Evolutionary conservation across 2,329 filamentous ascomycete genomes (phyloP), one percentile per base, ranked within the genome.

Genomic region (Acephala macrosclerotiorum): DNA sequence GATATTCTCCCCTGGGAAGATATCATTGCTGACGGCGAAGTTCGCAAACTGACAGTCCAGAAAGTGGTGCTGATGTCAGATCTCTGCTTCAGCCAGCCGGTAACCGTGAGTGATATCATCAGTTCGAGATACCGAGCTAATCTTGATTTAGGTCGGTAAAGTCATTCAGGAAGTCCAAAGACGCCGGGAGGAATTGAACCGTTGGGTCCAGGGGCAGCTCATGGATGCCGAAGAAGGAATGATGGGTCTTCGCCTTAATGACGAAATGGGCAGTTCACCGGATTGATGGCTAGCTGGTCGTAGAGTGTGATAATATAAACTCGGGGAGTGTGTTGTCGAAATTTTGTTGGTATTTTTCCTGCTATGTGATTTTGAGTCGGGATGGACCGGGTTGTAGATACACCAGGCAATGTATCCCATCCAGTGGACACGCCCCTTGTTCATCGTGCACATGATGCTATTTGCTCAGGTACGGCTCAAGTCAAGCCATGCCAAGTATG

Each of bases 161-260:
- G 55, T 38, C 12, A 38, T 57, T 20, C n/a, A 2, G 29, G 33
- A 36, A 12, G 16, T 57, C 18, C 26, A 55, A 16, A n/a, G 36
- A 11, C 40, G 35, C 12, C 33, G 45, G 12, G 47, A 63, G 14
- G 33, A 3, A 12, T 22, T 58, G 42, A 35, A 42, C 14, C 22
- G 16, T 12, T 14, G 51, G 18, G 25, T 63, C 9, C 38, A 40
- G 3, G 61, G 25, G 35, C 55, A 58, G 55, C 20, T 63, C 26
- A 53, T 40, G 11, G 40, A 49, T 14, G 33, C 51, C 8, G 45
- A n/a, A 2, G 29, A 16, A 20, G 36, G 36, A 25, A 36, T 57
- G 20, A 3, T 2, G 3, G 22, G 18, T 18, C 20, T 57, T 25
- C 12, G 33, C 6, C 12, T 57, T 18, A 16, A 36, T 22, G 55